A percentile compares a stretch with the other conserved stretches of the same genome.
These are phyloP conservation scores for Linum trigynum DNA, from an alignment of 345 rosid genomes.

Conservation along the genomic window DNA sequence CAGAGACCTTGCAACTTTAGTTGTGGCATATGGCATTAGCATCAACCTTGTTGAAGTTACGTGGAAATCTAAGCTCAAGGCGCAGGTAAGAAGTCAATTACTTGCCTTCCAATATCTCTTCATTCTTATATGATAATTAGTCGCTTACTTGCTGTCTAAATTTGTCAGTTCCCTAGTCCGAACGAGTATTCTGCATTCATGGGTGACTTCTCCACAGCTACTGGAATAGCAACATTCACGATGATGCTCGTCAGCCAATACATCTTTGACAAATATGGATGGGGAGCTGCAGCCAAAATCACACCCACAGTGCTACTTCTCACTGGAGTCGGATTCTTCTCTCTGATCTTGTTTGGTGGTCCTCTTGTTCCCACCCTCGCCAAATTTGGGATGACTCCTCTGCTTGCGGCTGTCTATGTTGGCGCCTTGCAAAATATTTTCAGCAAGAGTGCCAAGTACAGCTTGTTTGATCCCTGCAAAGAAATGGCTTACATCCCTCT, in stretches of 20 bases:
- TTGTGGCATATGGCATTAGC: conserved; percentile 96
- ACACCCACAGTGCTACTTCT: conserved; percentile 82
- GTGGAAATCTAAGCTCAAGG: conserved; percentile 98
- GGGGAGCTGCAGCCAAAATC: conserved; percentile 94
- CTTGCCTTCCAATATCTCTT: background rate
- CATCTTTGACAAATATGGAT: conserved; percentile 76
- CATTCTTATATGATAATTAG: background rate
- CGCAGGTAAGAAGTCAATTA: conserved; percentile 57
- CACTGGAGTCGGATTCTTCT: conserved; percentile 90
- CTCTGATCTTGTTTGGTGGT: conserved; percentile 63
- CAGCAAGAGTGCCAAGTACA: conserved; percentile 99
- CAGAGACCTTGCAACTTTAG: conserved; percentile 91
- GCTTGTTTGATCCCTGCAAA: conserved; percentile 96
- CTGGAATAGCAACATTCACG: conserved; percentile 79
- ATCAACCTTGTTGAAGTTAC: conserved; percentile 97
- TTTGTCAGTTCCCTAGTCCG: conserved; percentile 81
- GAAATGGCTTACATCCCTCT: conserved; percentile 98
- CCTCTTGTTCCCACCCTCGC: conserved; percentile 65
- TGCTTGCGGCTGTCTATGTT: conserved; percentile 92
- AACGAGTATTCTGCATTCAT: conserved; percentile 93
- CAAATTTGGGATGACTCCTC: conserved; percentile 82
- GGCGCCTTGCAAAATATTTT: conserved; percentile 98
- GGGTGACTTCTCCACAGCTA: conserved; percentile 96
- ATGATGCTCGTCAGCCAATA: conserved; percentile 94
- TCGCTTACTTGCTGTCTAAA: conserved; percentile 6